A percentile compares a stretch with the other conserved stretches of the same genome.
phyloP scores from a whole-genome alignment of 2,329 filamentous ascomycete genomes.

The Cadophora sp. region DNA sequence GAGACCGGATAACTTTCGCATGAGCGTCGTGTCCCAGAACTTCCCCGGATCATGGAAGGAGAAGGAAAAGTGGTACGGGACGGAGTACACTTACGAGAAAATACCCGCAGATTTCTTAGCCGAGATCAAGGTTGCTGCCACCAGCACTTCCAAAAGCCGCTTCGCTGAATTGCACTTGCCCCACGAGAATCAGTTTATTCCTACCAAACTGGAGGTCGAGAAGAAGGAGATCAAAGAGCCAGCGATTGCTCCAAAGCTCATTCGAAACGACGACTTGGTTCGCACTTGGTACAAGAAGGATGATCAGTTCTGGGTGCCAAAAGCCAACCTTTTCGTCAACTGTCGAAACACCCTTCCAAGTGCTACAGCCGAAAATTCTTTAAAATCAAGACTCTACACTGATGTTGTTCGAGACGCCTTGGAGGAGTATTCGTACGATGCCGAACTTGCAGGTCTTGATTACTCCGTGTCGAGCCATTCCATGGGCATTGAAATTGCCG shows the following conservation, averaged over 20 bases:
- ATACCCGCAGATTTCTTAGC: constrained; percentile 78
- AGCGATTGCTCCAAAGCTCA: constrained; percentile 75
- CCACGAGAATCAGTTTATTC: constrained; percentile 94
- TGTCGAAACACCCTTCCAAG: constrained; percentile 81
- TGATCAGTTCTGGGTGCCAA: constrained; percentile 97
- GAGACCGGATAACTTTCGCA: constrained; percentile 86
- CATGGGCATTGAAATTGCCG: constrained; percentile 76
- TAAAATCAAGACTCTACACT: constrained; percentile 81
- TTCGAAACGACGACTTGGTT: constrained; percentile 81
- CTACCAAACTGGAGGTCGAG: constrained; percentile 89
- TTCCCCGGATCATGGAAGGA: constrained; percentile 84
- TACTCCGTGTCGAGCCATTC: constrained; percentile 79
- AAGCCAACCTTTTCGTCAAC: constrained; percentile 84
- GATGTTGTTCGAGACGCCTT: constrained; percentile 88
- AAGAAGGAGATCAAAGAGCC: constrained; percentile 88
- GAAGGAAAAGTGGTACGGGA: constrained; percentile 98
- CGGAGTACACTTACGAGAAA: constrained; percentile 85
- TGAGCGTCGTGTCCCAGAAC: constrained; percentile 82
- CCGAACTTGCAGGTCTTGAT: constrained; percentile 86
- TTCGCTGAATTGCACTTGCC: constrained; percentile 81
- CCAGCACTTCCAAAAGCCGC: constrained; percentile 62
- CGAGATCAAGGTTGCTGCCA: constrained; percentile 70
- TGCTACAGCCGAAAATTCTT: constrained; percentile 77
- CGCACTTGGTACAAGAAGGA: constrained; percentile 99
- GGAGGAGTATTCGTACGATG: constrained; percentile 94